Evolutionary conservation across 1,284 basidiomycete species (phyloP).

Genomic region (Apiotrichum laibachii): DNA sequence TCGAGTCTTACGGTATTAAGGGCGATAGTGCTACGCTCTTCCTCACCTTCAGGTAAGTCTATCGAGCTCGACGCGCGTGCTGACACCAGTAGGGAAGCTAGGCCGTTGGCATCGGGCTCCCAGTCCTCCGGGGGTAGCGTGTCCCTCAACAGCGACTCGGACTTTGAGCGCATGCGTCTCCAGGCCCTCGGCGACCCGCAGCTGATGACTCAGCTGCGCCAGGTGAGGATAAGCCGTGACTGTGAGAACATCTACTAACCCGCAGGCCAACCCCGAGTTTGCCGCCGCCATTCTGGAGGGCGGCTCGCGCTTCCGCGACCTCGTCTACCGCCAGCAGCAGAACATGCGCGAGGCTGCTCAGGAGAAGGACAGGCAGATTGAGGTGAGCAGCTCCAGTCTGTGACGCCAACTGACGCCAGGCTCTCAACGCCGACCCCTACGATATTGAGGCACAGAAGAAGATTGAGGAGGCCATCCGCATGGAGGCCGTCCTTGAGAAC

Average conservation of each 20-base stretch:
- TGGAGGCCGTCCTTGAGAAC: slow-evolving; percentile 87
- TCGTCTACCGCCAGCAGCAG: slow-evolving; percentile 64
- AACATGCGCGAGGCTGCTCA: slow-evolving; percentile 59
- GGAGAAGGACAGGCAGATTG: slow-evolving; percentile 64
- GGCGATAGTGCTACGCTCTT: slow-evolving; percentile 39
- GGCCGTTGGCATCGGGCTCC: slow-evolving; percentile 22
- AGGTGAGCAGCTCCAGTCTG: slow-evolving; percentile 44
- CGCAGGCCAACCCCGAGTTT: slow-evolving; percentile 72
- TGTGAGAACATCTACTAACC: not conserved
- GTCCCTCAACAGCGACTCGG: slow-evolving; percentile 58
- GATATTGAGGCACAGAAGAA: slow-evolving; percentile 83
- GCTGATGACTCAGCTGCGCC: slow-evolving; percentile 70
- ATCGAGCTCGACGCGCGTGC: slow-evolving; percentile 1
- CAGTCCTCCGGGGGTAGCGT: slow-evolving; percentile 43
- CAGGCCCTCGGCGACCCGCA: slow-evolving; percentile 79
- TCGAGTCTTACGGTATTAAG: slow-evolving; percentile 42
- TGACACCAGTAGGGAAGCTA: not conserved
- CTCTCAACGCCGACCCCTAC: slow-evolving; percentile 78
- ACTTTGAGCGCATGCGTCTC: slow-evolving; percentile 83
- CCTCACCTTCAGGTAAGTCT: slow-evolving; percentile 39
- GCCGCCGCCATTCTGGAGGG: slow-evolving; percentile 67
- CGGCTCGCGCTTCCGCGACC: slow-evolving; percentile 68
- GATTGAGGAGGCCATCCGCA: slow-evolving; percentile 91
- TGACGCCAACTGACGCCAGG: slow-evolving; percentile 20
- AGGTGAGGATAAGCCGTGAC: slow-evolving; percentile 53